Base-by-base conservation (phyloP, 805 yeast genomes). In the Wickerhamomyces hampshirensis region DNA sequence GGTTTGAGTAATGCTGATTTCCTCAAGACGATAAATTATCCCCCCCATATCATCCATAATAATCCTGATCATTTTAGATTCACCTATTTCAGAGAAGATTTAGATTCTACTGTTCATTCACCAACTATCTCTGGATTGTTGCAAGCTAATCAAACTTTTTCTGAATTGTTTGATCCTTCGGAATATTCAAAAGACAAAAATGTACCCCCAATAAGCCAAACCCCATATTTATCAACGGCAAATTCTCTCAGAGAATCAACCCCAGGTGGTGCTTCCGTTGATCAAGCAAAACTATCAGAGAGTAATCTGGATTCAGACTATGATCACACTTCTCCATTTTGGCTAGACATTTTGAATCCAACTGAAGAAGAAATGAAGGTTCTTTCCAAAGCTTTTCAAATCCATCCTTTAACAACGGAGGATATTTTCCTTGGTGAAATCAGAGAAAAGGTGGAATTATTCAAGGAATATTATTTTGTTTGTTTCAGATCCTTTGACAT, bases 301-400 rank as follows among this genome's bases (percentile, higher is more conserved):
- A 39, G 16, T 6, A 47, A 34, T 34, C 33, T 11, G 27, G 48
- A 37, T 9, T 40, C 38, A 37, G 30, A 15, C 34, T 38, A 11
- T 32, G 26, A 9, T 11, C 26, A 13, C 16, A 67, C 66, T 7
- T 66, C 77, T 3, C 89, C 95, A 13, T 88, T 91, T 68, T 91
- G 98, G 98, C 68, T 91, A 9, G 98, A 91, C 59, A 84, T 91
- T 10, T 64, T 85, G 39, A 83, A 86, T 52, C 98, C 98, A 9
- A 84, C 95, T 0, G 98, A 93, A 53, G 97, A 88, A 48, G 98
- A 91, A 59, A 86, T 93, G 95, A 88, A 91, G 52, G 93, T 83
- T 0, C 50, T 91, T 11, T 77, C 94, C 18, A 87, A 87, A 51
- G 79, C 97, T 0, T 91, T 91, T 63, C 95, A 95, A 1, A 86